Percentiles rank a stretch among this genome's conserved stretches.
phyloP scores from a whole-genome alignment of 257 asterid genomes.

The Nicotiana undulata region DNA sequence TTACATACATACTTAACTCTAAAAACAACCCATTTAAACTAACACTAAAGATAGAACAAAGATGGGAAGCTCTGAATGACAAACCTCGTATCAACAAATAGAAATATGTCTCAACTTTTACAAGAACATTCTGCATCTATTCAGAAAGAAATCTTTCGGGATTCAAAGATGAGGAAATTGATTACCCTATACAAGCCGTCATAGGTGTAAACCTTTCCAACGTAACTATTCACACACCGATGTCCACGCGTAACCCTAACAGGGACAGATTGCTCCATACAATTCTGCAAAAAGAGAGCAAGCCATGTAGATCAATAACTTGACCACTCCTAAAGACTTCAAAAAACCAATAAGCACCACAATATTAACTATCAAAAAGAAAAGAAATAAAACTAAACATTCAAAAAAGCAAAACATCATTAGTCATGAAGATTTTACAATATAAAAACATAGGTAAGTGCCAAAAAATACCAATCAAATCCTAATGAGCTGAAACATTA shows the following conservation, averaged over 20 bases:
- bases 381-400: no score
- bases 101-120: neutral
- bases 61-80: neutral
- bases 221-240: slow-evolving; percentile 60
- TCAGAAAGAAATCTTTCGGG: neutral
- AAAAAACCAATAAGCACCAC: neutral
- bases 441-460: neutral
- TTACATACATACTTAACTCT: neutral
- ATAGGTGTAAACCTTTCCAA: slow-evolving; percentile 83
- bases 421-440: neutral
- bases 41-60: neutral
- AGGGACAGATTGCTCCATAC: slow-evolving; percentile 55
- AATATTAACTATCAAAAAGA: neutral
- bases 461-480: neutral
- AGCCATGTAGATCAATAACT: neutral
- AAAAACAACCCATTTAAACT: neutral
- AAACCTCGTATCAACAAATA: neutral
- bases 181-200: slow-evolving; percentile 83
- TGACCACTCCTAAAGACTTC: neutral
- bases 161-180: neutral
- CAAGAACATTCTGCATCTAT: neutral
- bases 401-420: neutral
- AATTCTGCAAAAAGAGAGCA: slow-evolving; percentile 37
- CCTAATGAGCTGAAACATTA: neutral
- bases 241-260: slow-evolving; percentile 88